These are phyloP conservation scores for Lactifluus subvellereus DNA, from an alignment of 768 basidiomycete species.

Conservation along the genomic window DNA sequence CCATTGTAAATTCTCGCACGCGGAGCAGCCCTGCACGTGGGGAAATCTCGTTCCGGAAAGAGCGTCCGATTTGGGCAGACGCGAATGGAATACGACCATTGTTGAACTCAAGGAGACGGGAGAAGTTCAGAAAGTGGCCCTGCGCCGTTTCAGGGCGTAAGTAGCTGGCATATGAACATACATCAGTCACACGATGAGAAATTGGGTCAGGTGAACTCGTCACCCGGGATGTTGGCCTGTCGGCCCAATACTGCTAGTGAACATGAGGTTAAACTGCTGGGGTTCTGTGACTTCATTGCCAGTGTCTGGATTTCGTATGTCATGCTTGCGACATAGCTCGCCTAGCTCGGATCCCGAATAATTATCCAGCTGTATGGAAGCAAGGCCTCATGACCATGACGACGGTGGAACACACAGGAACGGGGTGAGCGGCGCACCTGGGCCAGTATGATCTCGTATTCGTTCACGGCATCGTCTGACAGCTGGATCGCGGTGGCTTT, in stretches of 20 bases:
- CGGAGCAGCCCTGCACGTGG: conserved; percentile 94
- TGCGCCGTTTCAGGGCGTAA: conserved; percentile 98
- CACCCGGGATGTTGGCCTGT: conserved; percentile 96
- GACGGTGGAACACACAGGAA: conserved; percentile 4
- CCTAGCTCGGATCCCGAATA: conserved; percentile 87
- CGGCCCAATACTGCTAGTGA: conserved; percentile 93
- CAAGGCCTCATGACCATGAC: conserved; percentile 17
- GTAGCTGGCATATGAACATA: conserved; percentile 44
- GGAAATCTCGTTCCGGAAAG: conserved; percentile 98
- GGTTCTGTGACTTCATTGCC: conserved; percentile 91
- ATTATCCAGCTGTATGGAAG: conserved; percentile 72
- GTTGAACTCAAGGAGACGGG: conserved; percentile 95
- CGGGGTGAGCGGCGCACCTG: conserved; percentile 49
- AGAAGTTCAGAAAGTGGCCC: conserved; percentile 98
- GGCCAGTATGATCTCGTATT: conserved; percentile 82
- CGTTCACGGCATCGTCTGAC: conserved; percentile 61
- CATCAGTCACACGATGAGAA: conserved; percentile 2
- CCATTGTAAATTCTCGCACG: conserved; percentile 99
- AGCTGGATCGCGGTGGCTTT: conserved; percentile 68
- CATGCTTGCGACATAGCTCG: conserved; percentile 71
- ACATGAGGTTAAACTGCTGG: conserved; percentile 98
- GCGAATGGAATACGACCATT: conserved; percentile 95
- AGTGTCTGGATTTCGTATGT: conserved; percentile 86
- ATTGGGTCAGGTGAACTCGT: conserved; percentile 25
- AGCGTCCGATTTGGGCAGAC: conserved; percentile 91